A percentile compares a stretch with the other conserved stretches of the same genome.
Conservation (phyloP, 1,284 basidiomycete genomes). For the Moesziomyces antarcticus region DNA sequence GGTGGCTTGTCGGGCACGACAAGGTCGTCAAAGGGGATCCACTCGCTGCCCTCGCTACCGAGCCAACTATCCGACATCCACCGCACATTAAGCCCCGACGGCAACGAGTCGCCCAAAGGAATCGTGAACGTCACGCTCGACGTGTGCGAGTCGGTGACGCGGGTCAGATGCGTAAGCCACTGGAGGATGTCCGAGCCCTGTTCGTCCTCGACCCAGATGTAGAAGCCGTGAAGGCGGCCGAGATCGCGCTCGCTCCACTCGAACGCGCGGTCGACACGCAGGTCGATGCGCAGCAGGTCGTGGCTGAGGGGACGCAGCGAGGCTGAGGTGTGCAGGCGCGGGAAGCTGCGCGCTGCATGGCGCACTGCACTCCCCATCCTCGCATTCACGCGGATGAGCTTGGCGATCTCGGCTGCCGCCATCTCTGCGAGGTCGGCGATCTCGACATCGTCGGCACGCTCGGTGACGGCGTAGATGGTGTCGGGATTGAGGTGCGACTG, state of each 20-base stretch:
- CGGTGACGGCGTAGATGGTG: slow-evolving; percentile 81
- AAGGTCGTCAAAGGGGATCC: slow-evolving; percentile 76
- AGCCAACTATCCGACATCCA: slow-evolving; percentile 94
- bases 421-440: slow-evolving; percentile 81
- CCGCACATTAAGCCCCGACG: slow-evolving; percentile 70
- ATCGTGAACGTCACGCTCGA: slow-evolving; percentile 51
- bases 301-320: slow-evolving; percentile 78
- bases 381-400: slow-evolving; percentile 87
- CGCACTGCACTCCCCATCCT: slow-evolving; percentile 82
- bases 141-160: slow-evolving; percentile 70
- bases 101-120: slow-evolving; percentile 69
- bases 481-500: slow-evolving; percentile 75
- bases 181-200: slow-evolving; percentile 85
- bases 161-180: slow-evolving; percentile 70
- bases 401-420: slow-evolving; percentile 80
- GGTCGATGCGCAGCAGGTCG: slow-evolving; percentile 82
- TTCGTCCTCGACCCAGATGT: slow-evolving; percentile 94
- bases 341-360: slow-evolving; percentile 86
- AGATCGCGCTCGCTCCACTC: slow-evolving; percentile 86
- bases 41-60: slow-evolving; percentile 82
- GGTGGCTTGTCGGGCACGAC: slow-evolving; percentile 79
- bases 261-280: slow-evolving; percentile 78
- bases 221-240: slow-evolving; percentile 85
- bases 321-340: slow-evolving; percentile 77
- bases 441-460: slow-evolving; percentile 85